A percentile compares a stretch with the other conserved stretches of the same genome.
Evolutionary conservation across 371 early-diverging fungal species (phyloP).

Genomic region (Rhizopus arrhizus): DNA sequence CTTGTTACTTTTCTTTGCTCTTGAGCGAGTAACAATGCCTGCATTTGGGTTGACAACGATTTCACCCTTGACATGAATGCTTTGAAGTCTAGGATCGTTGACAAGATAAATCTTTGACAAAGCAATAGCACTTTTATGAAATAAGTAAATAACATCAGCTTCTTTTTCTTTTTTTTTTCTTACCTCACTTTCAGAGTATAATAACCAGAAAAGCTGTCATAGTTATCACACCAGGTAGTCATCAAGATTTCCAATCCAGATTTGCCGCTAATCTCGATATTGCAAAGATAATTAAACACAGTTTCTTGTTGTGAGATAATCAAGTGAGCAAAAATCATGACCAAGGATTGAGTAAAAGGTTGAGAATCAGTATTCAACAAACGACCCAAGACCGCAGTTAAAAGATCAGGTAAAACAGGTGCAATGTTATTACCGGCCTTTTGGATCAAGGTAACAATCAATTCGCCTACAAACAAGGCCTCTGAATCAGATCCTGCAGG

Average conservation of each 20-base stretch:
- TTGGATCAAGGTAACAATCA: constrained; percentile 81
- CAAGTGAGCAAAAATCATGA: constrained; percentile 86
- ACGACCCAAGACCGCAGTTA: constrained; percentile 72
- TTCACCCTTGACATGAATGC: constrained; percentile 79
- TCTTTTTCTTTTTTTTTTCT: constrained; percentile 1
- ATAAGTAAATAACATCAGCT: background rate
- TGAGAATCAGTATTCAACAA: constrained; percentile 73
- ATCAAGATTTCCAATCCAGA: constrained; percentile 73
- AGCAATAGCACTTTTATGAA: constrained; percentile 66
- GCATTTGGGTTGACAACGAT: constrained; percentile 70
- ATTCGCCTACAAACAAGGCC: constrained; percentile 85
- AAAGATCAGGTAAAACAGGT: constrained; percentile 76
- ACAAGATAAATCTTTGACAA: constrained; percentile 72
- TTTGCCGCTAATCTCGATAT: constrained; percentile 52
- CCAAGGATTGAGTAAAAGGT: constrained; percentile 84
- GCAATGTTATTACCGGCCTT: constrained; percentile 72
- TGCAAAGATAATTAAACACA: constrained; percentile 68
- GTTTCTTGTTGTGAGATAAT: constrained; percentile 71
- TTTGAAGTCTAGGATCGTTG: constrained; percentile 68
- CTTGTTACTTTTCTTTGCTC: constrained; percentile 51
- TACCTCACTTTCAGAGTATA: constrained; percentile 80
- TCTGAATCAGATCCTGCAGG: constrained; percentile 79
- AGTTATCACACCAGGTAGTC: constrained; percentile 76
- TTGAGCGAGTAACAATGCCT: constrained; percentile 64
- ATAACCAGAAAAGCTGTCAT: constrained; percentile 74